Percentiles rank a stretch among this genome's conserved stretches.
These are phyloP conservation scores for Dipteronia dyeriana DNA, from an alignment of 345 rosid genomes.

Conservation along the genomic window DNA sequence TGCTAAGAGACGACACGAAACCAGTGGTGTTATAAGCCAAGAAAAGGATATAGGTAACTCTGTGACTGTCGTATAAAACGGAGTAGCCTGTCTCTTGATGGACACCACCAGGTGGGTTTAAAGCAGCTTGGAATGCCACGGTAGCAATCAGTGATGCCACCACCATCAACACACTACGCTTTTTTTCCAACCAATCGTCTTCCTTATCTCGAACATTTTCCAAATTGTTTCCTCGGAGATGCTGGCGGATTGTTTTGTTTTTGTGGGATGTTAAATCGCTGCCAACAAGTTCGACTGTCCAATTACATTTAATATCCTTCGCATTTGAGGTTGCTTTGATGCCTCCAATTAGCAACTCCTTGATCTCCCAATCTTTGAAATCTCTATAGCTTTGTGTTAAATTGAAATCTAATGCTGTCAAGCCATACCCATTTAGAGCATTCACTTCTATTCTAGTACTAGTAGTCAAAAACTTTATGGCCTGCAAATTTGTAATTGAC, in stretches of 20 bases:
- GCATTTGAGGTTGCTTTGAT: too few species aligned
- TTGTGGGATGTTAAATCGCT: too few species aligned
- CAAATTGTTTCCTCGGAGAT: too few species aligned
- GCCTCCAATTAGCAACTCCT: background rate
- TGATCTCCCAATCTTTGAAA: slow-evolving; percentile 1
- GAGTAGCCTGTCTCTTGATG: background rate
- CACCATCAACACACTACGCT: slow-evolving; percentile 3
- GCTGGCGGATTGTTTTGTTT: too few species aligned
- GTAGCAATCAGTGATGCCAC: slow-evolving; percentile 22
- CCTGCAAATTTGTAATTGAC: background rate
- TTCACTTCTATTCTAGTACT: background rate
- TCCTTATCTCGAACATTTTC: too few species aligned
- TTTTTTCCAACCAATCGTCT: background rate
- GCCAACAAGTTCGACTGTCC: too few species aligned
- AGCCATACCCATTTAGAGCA: background rate
- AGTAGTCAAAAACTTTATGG: background rate
- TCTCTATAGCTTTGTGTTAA: background rate
- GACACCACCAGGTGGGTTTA: slow-evolving; percentile 20
- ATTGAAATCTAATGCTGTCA: background rate
- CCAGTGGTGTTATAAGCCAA: too few species aligned
- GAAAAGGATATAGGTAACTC: too few species aligned
- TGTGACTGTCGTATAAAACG: too few species aligned
- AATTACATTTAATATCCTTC: too few species aligned
- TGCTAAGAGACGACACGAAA: too few species aligned
- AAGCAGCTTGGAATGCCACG: slow-evolving; percentile 23